phyloP scores from a whole-genome alignment of 1,139 yeast genomes.

The Nadsonia starkeyi-henricii region DNA sequence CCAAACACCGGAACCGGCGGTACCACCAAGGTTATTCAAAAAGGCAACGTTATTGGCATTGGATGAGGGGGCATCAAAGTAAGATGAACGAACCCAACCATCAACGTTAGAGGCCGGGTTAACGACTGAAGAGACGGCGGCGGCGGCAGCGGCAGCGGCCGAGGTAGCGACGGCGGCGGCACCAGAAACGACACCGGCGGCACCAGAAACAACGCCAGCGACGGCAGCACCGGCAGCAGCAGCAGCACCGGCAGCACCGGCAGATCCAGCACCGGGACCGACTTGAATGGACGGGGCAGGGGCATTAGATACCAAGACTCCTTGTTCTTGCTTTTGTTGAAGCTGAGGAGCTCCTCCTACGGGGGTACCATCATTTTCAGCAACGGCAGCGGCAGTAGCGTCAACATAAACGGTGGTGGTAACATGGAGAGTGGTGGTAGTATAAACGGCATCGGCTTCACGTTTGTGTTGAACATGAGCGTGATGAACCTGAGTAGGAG shows the following conservation, averaged over 20 bases:
- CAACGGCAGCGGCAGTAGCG: constrained; percentile 30
- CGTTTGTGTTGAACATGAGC: constrained; percentile 47
- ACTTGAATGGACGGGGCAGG: constrained; percentile 12
- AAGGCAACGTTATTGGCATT: constrained; percentile 60
- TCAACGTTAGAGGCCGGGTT: constrained; percentile 22
- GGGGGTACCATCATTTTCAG: constrained; percentile 11
- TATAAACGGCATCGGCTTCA: constrained; percentile 29
- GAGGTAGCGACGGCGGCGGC: constrained; percentile 12
- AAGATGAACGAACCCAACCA: constrained; percentile 64
- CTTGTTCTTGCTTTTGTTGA: no score
- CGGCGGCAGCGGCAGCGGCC: constrained; percentile 9
- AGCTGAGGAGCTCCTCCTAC: constrained; percentile 9
- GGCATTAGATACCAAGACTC: constrained; percentile 5
- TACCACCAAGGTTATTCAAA: constrained; percentile 69
- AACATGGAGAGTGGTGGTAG: constrained; percentile 37
- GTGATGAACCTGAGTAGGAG: constrained; percentile 32
- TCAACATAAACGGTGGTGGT: constrained; percentile 63
- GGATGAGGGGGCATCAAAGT: constrained; percentile 46
- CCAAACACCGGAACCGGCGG: constrained; percentile 74
- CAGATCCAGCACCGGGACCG: constrained; percentile 1
- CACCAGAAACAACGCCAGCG: constrained; percentile 12
- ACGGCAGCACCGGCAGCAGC: constrained; percentile 16
- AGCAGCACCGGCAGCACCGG: constrained; percentile 13
- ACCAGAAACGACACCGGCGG: constrained; percentile 15
- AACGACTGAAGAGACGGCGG: constrained; percentile 14